Percentiles rank a stretch among this genome's conserved stretches.
phyloP scores from a whole-genome alignment of 805 yeast species.

The Wickerhamomyces kurtzmanii region DNA sequence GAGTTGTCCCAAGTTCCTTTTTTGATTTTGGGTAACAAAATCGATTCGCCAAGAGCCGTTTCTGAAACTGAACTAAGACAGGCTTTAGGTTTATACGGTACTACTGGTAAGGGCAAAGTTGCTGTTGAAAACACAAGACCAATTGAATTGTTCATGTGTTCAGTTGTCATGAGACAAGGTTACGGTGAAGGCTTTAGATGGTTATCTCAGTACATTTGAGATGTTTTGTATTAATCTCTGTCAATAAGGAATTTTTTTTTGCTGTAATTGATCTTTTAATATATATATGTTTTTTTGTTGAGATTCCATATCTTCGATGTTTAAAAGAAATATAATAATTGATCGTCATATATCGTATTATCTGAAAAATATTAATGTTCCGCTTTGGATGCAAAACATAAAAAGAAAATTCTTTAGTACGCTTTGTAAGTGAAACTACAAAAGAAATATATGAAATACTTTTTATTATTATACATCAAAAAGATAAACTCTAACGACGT shows the following conservation, averaged over 20 bases:
- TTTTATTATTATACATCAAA: not conserved
- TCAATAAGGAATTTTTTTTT: not conserved
- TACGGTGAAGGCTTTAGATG: constrained; percentile 98
- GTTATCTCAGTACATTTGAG: constrained; percentile 89
- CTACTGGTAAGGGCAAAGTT: constrained; percentile 83
- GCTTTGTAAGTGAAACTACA: too few relatives aligned
- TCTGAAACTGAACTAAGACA: constrained; percentile 90
- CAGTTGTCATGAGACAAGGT: constrained; percentile 97
- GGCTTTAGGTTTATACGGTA: constrained; percentile 76
- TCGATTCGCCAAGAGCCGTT: constrained; percentile 90
- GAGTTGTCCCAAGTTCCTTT: constrained; percentile 88
- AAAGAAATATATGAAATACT: too few relatives aligned
- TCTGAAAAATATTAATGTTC: too few relatives aligned
- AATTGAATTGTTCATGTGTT: constrained; percentile 93
- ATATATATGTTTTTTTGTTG: too few relatives aligned
- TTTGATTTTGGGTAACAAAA: constrained; percentile 91
- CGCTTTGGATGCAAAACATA: too few relatives aligned
- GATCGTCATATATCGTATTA: not conserved
- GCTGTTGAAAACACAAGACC: constrained; percentile 73
- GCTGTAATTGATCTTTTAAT: not conserved
- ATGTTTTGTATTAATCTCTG: not conserved
- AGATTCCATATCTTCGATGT: too few relatives aligned
- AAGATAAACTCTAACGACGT: constrained; percentile 4
- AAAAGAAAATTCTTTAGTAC: too few relatives aligned
- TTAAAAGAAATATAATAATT: too few relatives aligned